Base-by-base conservation (phyloP, 1,139 yeast genomes). In the Yamadazyma taylorii region DNA sequence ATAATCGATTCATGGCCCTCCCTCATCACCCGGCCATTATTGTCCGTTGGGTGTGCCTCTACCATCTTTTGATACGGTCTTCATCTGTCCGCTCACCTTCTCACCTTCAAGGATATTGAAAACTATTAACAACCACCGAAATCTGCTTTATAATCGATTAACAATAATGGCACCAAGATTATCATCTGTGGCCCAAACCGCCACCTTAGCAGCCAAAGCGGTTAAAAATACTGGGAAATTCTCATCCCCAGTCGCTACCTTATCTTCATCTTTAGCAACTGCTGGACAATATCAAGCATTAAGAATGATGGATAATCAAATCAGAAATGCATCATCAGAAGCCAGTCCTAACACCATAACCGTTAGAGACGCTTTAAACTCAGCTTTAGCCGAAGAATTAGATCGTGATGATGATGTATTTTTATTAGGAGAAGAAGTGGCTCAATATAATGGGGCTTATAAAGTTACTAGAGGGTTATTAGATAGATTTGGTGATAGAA, bases 361-460 rank as follows among this genome's bases (percentile, higher is more conserved):
- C 10, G 97, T 94, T 42, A 86, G 99, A 77, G 99, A 92, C 54
- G 98, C 98, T 32, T 74, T 92, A 56, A 94, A 92, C 73, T 74
- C 85, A 46, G 98, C 96, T 30, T 75, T 92, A 66, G 96, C 96
- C 42, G 99, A 92, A 70, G 99, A 94, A 71, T 79, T 92, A 76
- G 97, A 92, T 73, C 79, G 90, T 52, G 97, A 94, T 62, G 95
- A 88, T 50, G 85, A 79, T 53, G 97, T 92, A 33, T 92, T 88
- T 75, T 69, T 92, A 56, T 85, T 92, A 80, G 99, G 99, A 63
- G 99, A 92, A 73, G 99, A 92, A 69, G 98, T 92, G 50, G 98
- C 96, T 36, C 97, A 90, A 66, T 92, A 94, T 72, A 90, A 92
- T 60, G 99, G 99, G 73, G 99, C 99, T 43, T 92, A 92, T 75